Evolutionary conservation across 2,329 filamentous ascomycete genomes (phyloP), one percentile per base, ranked within the genome.

Genomic region (Pestalotiopsis fici): DNA sequence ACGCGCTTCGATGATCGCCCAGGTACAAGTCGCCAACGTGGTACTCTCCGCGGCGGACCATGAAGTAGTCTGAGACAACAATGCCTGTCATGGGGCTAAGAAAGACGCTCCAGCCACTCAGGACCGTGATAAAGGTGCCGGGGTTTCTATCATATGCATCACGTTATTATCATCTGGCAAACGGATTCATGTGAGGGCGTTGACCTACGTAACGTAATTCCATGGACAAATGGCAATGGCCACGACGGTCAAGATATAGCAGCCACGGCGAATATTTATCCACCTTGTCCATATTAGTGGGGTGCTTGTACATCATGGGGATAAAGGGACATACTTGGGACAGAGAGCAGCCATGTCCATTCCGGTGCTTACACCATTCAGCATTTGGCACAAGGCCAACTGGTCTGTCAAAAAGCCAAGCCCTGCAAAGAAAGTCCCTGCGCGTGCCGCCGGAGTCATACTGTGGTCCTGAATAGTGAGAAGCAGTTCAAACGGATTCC

Each of bases 241-340:
- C 25, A 83, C 74, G 7, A 83, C 68, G 1, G 79, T 77, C 3
- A 79, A 79, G 25, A 85, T 73, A 66, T 82, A 82, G 13, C 78
- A 79, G 4, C 84, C 84, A 7, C 84, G 78, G 21, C 83, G 75
- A 62, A 86, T 85, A 69, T 83, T 85, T 73, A 86, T 80, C 70
- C 79, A 85, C 54, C 76, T 77, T 50, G 18, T 21, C 9, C 5
- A 50, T 3, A 0, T 50, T n/a, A 50, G 43, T 5, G 7, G 31
- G 31, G n/a, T 50, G 3, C 1, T 50, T 3, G 9, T 50, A 4
- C 6, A 7, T 6, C 6, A n/a, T 21, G n/a, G 2, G n/a, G 18
- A 15, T 7, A 21, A 18, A 7, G n/a, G n/a, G 25, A 57, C 27
- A 28, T 28, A 57, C 55, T 31, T 25, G 27, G 84, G 83, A 21